These are phyloP conservation scores for Lactarius psammicola DNA, from an alignment of 768 basidiomycete genomes.

Conservation along the genomic window DNA sequence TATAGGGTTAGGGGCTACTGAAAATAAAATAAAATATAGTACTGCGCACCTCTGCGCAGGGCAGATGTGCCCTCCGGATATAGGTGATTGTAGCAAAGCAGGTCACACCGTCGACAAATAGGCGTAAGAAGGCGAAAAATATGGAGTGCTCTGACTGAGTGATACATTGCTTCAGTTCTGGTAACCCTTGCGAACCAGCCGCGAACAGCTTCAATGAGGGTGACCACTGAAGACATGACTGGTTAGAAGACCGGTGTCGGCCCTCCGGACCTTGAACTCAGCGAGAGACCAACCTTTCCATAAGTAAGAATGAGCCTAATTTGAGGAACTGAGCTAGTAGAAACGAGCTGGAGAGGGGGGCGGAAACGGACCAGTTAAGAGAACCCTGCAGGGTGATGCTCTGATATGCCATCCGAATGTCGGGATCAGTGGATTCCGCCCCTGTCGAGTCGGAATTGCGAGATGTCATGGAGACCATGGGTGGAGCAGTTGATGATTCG, in stretches of 20 bases:
- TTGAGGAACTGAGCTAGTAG: neutral
- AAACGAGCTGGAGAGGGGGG: neutral
- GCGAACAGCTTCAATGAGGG: conserved; percentile 22
- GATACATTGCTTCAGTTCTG: conserved; percentile 20
- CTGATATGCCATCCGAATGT: conserved; percentile 25
- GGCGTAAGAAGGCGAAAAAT: conserved; percentile 20
- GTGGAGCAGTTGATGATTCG: neutral
- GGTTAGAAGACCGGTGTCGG: neutral
- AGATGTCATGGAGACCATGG: conserved; percentile 18
- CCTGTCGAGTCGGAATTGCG: conserved; percentile 4
- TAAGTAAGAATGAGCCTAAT: conserved; percentile 25
- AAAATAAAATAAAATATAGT: neutral
- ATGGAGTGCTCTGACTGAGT: conserved; percentile 18
- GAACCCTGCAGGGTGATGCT: conserved; percentile 21
- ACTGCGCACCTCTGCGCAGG: conserved; percentile 21
- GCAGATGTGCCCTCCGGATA: conserved; percentile 25
- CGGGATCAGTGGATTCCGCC: conserved; percentile 15
- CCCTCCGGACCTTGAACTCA: neutral
- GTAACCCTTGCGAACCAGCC: conserved; percentile 25
- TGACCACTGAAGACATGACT: conserved; percentile 21
- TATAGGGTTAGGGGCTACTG: neutral
- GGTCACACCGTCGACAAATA: conserved; percentile 7
- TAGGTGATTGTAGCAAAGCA: conserved; percentile 24
- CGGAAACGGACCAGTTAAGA: conserved; percentile 19
- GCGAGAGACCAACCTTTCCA: conserved; percentile 19